Conservation (phyloP, 1,284 basidiomycete genomes). For the Rhodotorula sp. region DNA sequence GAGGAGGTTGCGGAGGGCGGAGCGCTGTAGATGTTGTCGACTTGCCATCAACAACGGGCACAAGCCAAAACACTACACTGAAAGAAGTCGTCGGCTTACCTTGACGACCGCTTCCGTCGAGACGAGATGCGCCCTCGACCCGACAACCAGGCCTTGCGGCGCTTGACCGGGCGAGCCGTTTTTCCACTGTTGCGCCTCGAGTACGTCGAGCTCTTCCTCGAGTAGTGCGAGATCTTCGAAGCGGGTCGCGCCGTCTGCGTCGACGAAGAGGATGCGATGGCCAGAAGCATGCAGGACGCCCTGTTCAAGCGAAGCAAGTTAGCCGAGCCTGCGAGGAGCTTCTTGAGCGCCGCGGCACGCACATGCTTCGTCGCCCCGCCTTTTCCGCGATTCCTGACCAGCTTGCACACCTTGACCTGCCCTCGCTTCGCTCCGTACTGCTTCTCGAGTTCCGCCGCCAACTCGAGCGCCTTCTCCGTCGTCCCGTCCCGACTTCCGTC, state of each 20-base stretch:
- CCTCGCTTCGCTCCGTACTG: slow-evolving; percentile 50
- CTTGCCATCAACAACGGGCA: background rate
- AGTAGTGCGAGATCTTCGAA: slow-evolving; percentile 76
- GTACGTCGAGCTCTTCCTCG: slow-evolving; percentile 67
- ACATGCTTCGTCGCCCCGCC: slow-evolving; percentile 86
- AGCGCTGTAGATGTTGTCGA: slow-evolving; percentile 60
- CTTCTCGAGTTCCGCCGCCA: slow-evolving; percentile 60
- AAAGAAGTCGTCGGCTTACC: slow-evolving; percentile 53
- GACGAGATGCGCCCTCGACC: slow-evolving; percentile 86
- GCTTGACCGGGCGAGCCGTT: background rate
- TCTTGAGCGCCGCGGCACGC: slow-evolving; percentile 28
- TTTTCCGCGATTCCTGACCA: slow-evolving; percentile 81
- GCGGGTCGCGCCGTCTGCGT: slow-evolving; percentile 86
- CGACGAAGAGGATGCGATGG: slow-evolving; percentile 78
- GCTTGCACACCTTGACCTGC: slow-evolving; percentile 68
- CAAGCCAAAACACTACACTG: too few species aligned
- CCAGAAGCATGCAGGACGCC: slow-evolving; percentile 78
- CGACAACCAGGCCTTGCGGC: slow-evolving; percentile 64
- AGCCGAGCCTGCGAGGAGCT: background rate
- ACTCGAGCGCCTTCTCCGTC: slow-evolving; percentile 61
- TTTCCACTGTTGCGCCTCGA: slow-evolving; percentile 48
- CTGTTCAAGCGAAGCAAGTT: slow-evolving; percentile 32
- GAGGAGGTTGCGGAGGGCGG: slow-evolving; percentile 78
- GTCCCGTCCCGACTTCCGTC: slow-evolving; percentile 83
- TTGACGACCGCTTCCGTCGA: slow-evolving; percentile 91